Evolutionary conservation across 306 rosid genomes (phyloP).

Genomic region (Rubus idaeus): DNA sequence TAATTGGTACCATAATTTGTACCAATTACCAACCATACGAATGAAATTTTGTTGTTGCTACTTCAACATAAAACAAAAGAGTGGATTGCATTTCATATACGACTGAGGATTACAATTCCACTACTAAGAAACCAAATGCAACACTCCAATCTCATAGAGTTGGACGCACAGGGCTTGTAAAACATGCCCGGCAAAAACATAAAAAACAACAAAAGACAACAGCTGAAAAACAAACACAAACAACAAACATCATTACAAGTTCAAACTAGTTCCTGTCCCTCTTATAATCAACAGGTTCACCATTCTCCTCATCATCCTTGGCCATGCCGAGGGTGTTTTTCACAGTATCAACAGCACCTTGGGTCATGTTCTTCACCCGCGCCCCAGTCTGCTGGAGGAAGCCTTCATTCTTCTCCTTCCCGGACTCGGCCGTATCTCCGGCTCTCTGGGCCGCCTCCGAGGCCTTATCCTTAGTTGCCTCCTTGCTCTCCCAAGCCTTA

Average conservation of each 20-base stretch:
- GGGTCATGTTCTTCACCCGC: slow-evolving; percentile 5
- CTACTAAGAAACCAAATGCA: background rate
- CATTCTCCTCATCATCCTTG: slow-evolving; percentile 6
- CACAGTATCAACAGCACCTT: slow-evolving; percentile 1
- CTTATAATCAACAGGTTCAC: background rate
- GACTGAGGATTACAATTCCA: background rate
- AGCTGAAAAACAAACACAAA: background rate
- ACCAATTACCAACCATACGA: too few relatives aligned
- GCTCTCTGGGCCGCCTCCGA: slow-evolving; percentile 15
- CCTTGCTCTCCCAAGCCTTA: background rate
- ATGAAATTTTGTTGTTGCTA: too few relatives aligned
- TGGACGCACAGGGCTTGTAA: slow-evolving; percentile 1
- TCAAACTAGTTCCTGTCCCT: slow-evolving; percentile 8
- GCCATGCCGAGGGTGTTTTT: slow-evolving; percentile 15
- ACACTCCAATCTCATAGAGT: slow-evolving; percentile 2
- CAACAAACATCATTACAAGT: background rate
- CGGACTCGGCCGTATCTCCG: slow-evolving; percentile 8
- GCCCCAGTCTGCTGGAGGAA: slow-evolving; percentile 2
- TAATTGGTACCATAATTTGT: too few relatives aligned
- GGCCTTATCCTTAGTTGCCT: slow-evolving; percentile 9
- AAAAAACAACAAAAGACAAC: background rate
- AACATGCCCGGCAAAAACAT: background rate
- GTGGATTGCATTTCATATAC: background rate
- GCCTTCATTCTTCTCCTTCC: slow-evolving; percentile 18
- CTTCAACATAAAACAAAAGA: too few relatives aligned